These are phyloP conservation scores for Malassezia sp. DNA, from an alignment of 1,284 basidiomycete species.

Conservation along the genomic window DNA sequence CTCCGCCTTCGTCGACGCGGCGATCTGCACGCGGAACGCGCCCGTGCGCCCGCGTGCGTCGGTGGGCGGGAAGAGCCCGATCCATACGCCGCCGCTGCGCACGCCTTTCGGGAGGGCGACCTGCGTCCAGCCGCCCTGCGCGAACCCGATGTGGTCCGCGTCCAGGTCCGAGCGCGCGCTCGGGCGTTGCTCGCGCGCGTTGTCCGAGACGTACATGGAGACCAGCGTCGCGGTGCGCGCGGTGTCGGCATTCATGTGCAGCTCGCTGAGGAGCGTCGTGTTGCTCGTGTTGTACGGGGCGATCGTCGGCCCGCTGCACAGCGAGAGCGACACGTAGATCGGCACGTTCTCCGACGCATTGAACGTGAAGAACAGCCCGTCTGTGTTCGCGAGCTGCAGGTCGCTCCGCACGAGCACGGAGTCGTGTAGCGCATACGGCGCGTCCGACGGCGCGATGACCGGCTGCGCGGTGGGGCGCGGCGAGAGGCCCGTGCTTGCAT, in stretches of 20 bases:
- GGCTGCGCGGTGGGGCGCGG: not conserved
- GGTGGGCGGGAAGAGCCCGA: slow-evolving; percentile 33
- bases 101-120: slow-evolving; percentile 23
- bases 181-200: slow-evolving; percentile 16
- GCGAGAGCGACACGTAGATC: slow-evolving; percentile 29
- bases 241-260: slow-evolving; percentile 20
- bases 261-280: slow-evolving; percentile 19
- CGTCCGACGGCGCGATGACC: not conserved
- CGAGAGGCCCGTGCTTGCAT: slow-evolving; percentile 7
- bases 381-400: slow-evolving; percentile 15
- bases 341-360: slow-evolving; percentile 12
- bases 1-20: slow-evolving; percentile 20
- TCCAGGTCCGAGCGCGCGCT: slow-evolving; percentile 20
- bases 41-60: slow-evolving; percentile 23
- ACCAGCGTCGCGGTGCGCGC: slow-evolving; percentile 26
- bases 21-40: slow-evolving; percentile 23
- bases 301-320: slow-evolving; percentile 36
- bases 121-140: slow-evolving; percentile 31
- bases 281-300: slow-evolving; percentile 37
- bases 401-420: slow-evolving; percentile 20
- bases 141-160: slow-evolving; percentile 13
- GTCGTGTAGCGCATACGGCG: slow-evolving; percentile 19
- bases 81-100: slow-evolving; percentile 21
- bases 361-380: slow-evolving; percentile 29
- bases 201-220: slow-evolving; percentile 27